Evolutionary conservation across 1,139 yeast genomes (phyloP), one percentile per base, ranked within the genome.

Genomic region (Geotrichum europaeum): DNA sequence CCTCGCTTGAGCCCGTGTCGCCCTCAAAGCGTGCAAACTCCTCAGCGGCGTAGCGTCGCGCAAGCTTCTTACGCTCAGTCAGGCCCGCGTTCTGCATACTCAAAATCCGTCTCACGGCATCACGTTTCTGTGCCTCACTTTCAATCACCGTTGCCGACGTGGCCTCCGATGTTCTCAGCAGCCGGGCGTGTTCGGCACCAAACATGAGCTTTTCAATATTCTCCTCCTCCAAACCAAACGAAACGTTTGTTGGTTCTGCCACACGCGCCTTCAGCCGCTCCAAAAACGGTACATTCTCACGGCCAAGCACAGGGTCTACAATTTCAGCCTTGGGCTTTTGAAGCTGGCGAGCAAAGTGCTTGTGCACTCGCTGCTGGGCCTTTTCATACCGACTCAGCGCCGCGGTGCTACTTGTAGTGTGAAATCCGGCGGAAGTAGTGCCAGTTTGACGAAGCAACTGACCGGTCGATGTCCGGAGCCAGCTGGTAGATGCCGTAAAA

Each of bases 1-100:
- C 97, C 75, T 92, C 98, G 57, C 96, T 85, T 0, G 96, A 89
- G 0, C 96, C 97, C 0, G 97, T 89, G 72, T 94, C 98, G 57
- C 96, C 97, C 57, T 86, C 90, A 65, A 82, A 81, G 70, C 97
- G 81, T 67, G 84, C 85, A 73, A 94, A 91, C 75, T 91, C 97
- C 66, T 81, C 76, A 60, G 84, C 81, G 0, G 97, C 97, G 61
- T 87, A 73, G 57, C 75, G 74, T 7, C 84, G 77, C 25, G 92
- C 89, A 66, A 84, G 72, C 66, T 82, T 82, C 70, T 81, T 79
- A 63, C 79, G 79, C 65, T 88, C 92, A 34, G 75, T 73, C 55
- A 81, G 79, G 67, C 81, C 81, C 34, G 96, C 81, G 74, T 92
- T 92, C 73, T 81, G 86, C 75, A 89, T 81, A 68, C 84, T 83